Conservation (phyloP, 257 asterid species). For the Craterostigma plantagineum region DNA sequence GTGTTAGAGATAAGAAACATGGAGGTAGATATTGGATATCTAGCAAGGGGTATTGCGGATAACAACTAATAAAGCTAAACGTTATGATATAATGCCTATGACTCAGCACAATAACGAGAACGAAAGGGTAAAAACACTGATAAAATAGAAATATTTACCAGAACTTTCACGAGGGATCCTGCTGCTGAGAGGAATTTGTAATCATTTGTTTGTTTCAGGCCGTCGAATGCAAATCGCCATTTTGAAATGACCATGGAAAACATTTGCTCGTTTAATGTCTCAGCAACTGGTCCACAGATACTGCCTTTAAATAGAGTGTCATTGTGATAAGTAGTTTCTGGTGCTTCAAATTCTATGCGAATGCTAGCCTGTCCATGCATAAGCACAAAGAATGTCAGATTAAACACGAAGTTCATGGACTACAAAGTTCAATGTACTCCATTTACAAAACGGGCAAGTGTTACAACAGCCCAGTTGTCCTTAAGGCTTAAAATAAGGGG, state of each 20-base stretch:
- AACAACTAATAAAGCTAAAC: too few species aligned
- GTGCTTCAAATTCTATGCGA: conserved; percentile 31
- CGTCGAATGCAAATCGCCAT: conserved; percentile 76
- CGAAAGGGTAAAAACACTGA: background rate
- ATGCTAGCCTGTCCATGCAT: conserved; percentile 29
- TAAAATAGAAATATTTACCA: conserved; percentile 37
- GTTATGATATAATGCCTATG: too few species aligned
- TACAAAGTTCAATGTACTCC: too few species aligned
- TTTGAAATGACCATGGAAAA: conserved; percentile 59
- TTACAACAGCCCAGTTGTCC: too few species aligned
- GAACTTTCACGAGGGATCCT: conserved; percentile 70
- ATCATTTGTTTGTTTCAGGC: conserved; percentile 69
- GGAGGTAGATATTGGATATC: too few species aligned
- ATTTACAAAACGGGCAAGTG: too few species aligned
- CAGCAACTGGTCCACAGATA: conserved; percentile 88
- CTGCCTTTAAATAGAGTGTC: conserved; percentile 42
- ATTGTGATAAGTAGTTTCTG: conserved; percentile 12
- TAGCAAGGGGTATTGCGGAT: too few species aligned
- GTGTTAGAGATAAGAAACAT: too few species aligned
- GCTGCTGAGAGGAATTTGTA: conserved; percentile 75
- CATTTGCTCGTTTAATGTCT: conserved; percentile 75
- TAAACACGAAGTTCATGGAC: too few species aligned
- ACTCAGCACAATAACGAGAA: background rate
- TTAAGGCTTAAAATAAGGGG: too few species aligned
- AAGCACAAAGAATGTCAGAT: conserved; percentile 10